A percentile compares a stretch with the other conserved stretches of the same genome.
phyloP scores from a whole-genome alignment of 2,329 filamentous ascomycete genomes.

The Verticillium dahliae region DNA sequence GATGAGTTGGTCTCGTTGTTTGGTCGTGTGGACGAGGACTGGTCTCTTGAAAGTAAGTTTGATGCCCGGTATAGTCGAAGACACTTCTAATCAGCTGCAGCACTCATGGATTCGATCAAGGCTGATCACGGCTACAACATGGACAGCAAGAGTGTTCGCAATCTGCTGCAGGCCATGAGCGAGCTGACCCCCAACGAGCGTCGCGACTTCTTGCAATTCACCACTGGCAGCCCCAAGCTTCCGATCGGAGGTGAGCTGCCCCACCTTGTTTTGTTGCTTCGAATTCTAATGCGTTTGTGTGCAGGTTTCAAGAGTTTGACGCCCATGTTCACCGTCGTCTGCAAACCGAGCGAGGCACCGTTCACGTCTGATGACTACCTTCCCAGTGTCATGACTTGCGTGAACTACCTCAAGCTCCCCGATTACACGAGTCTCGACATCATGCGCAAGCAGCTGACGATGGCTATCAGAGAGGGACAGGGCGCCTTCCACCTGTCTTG shows the following conservation, averaged over 20 bases:
- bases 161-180: slow-evolving; percentile 91
- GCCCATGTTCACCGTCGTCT: slow-evolving; percentile 98
- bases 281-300: background rate
- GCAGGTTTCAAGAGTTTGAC: slow-evolving; percentile 92
- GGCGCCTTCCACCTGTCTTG: slow-evolving; percentile 95
- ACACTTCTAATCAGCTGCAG: slow-evolving; percentile 34
- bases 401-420: slow-evolving; percentile 96
- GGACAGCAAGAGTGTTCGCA: slow-evolving; percentile 92
- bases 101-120: slow-evolving; percentile 96
- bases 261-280: background rate
- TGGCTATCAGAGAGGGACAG: slow-evolving; percentile 90
- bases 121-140: slow-evolving; percentile 98
- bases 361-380: slow-evolving; percentile 94
- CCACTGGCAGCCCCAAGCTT: slow-evolving; percentile 94
- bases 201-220: slow-evolving; percentile 94
- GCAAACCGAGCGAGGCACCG: slow-evolving; percentile 94
- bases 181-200: slow-evolving; percentile 68
- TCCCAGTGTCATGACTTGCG: slow-evolving; percentile 99
- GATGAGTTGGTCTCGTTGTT: slow-evolving; percentile 94
- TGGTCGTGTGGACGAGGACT: slow-evolving; percentile 88
- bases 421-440: slow-evolving; percentile 79
- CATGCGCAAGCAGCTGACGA: slow-evolving; percentile 71
- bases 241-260: slow-evolving; percentile 76
- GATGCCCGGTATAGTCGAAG: background rate
- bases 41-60: slow-evolving; percentile 88